phyloP scores from a whole-genome alignment of 139 green algal species.

The Chlamydomonas sp. region DNA sequence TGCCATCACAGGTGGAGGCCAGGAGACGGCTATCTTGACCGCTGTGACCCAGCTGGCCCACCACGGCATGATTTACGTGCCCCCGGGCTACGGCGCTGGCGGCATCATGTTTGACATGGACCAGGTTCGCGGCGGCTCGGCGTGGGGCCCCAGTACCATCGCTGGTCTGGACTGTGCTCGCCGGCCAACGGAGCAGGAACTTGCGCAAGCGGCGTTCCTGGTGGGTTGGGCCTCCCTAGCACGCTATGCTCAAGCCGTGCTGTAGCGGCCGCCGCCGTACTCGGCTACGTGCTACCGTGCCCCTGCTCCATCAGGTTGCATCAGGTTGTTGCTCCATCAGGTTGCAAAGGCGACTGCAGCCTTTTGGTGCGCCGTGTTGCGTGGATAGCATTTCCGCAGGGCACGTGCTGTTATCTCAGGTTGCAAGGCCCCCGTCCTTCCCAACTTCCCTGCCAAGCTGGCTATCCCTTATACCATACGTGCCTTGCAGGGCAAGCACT shows the following conservation, averaged over 20 bases:
- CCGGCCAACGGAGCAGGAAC: conserved; percentile 72
- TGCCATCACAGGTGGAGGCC: conserved; percentile 70
- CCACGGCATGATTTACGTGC: conserved; percentile 91
- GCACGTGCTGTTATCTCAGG: no score
- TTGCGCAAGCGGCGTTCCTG: conserved; percentile 41
- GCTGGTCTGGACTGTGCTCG: conserved; percentile 71
- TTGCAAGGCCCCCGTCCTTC: no score
- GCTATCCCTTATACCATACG: no score
- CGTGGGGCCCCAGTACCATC: conserved; percentile 78
- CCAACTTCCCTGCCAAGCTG: no score
- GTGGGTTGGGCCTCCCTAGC: background rate
- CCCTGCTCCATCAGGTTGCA: no score
- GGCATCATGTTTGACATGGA: conserved; percentile 49
- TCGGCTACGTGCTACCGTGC: no score
- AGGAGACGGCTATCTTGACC: conserved; percentile 75
- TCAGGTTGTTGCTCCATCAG: no score
- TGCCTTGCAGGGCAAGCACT: conserved; percentile 4
- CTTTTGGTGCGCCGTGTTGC: no score
- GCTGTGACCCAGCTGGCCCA: conserved; percentile 79
- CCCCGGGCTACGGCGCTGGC: conserved; percentile 68
- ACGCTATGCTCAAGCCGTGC: background rate
- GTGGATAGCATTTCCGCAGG: no score
- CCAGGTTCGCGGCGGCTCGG: conserved; percentile 70
- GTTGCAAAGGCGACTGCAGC: no score
- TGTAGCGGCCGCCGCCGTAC: background rate